These are phyloP conservation scores for Rhytidhysteron rufulum DNA, from an alignment of 2,329 filamentous ascomycete genomes.

Conservation along the genomic window DNA sequence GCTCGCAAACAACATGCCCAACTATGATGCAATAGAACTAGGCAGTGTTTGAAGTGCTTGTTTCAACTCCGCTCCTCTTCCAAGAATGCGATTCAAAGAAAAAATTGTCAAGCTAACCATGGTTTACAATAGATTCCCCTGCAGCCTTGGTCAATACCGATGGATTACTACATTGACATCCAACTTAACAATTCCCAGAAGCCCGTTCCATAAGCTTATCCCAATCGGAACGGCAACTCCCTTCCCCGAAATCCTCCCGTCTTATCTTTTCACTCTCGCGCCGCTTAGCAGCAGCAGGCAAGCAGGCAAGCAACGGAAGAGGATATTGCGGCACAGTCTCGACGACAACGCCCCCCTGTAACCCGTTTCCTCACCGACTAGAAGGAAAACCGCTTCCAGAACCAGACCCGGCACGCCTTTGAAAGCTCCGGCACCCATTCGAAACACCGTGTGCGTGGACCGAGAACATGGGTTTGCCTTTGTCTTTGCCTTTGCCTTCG, in stretches of 20 bases:
- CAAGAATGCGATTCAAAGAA: not conserved
- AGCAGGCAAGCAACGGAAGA: too few species aligned
- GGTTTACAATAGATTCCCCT: not conserved
- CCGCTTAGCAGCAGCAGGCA: too few species aligned
- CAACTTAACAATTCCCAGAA: not conserved
- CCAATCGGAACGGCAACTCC: not conserved
- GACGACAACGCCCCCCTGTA: too few species aligned
- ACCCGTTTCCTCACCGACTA: too few species aligned
- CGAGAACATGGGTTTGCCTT: too few species aligned
- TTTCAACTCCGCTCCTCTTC: not conserved
- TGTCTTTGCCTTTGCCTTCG: too few species aligned
- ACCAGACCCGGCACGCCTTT: too few species aligned
- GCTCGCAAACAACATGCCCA: not conserved
- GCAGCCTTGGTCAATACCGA: not conserved
- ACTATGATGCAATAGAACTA: not conserved
- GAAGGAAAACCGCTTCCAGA: too few species aligned
- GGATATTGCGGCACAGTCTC: too few species aligned
- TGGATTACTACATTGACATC: not conserved
- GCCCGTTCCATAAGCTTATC: not conserved
- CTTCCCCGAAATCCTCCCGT: not conserved
- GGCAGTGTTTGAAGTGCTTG: not conserved
- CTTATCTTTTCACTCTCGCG: too few species aligned
- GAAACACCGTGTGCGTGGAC: too few species aligned
- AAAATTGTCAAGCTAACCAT: not conserved
- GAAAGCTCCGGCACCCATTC: too few species aligned